Base-by-base conservation (phyloP, 352 stramenopile species). In the Pelagophyceae sp. region DNA sequence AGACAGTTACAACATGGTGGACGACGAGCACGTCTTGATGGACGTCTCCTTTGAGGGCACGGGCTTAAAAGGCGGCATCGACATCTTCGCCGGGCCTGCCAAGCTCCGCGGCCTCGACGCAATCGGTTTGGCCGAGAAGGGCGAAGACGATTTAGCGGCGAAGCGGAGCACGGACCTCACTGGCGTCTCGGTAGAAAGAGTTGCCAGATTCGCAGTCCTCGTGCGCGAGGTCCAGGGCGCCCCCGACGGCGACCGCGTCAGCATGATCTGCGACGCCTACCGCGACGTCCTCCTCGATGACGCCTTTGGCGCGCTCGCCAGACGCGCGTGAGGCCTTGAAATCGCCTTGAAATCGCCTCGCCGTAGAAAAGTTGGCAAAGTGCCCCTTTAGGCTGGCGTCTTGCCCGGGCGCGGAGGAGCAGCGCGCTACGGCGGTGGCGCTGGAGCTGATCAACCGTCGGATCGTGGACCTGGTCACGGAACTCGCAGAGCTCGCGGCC, bases 11-110 rank as follows among this genome's bases (percentile, higher is more conserved):
- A 54, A 54, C 45, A 23, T 58, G 15, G 19, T 74, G 15, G 67
- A 74, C 67, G 67, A n/a, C 67, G 35, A 32, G 35, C 20, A 50
- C 6, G 35, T 31, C 35, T 23, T 29, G 15, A 38, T 74, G 5
- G 35, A 50, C 20, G 72, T 84, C n/a, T 79, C 79, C 37, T 61
- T 84, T 19, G 75, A 76, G 40, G 78, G 75, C 0, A 82, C 78
- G 11, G 80, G 78, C 0, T 60, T 84, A 0, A 50, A 82, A 51
- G 81, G 81, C 37, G 81, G 81, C 27, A 67, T 83, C 50, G 81
- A 84, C 77, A 79, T 84, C 25, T 80, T 84, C n/a, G 72, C 78
- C n/a, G 79, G 78, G 1, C 81, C 81, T 2, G 76, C 70, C 0
- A 32, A 1, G 40, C 27, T 31, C 25, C 29, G 69, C 31, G 38